Percentiles rank a stretch among this genome's conserved stretches.
Conservation (phyloP, 495 filamentous ascomycete species). For the Penicillium coffeae region DNA sequence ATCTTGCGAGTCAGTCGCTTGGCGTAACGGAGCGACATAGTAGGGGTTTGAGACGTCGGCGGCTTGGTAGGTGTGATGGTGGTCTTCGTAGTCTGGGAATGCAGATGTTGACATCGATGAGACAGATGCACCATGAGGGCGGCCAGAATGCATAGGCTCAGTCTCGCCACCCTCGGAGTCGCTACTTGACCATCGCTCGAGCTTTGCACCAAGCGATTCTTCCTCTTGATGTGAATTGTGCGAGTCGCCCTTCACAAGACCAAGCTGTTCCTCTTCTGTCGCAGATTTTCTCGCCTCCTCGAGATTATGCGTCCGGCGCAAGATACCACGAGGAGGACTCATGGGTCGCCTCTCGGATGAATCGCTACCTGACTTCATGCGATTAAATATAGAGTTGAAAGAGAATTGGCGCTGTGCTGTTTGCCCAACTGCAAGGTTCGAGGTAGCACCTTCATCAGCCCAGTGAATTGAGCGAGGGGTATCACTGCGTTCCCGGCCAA, state of each 20-base stretch:
- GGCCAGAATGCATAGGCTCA: constrained; percentile 3
- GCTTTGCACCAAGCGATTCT: constrained; percentile 30
- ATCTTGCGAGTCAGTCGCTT: constrained; percentile 13
- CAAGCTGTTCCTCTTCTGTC: constrained; percentile 86
- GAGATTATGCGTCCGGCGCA: constrained; percentile 45
- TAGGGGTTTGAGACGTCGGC: constrained; percentile 20
- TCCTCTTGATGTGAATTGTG: constrained; percentile 16
- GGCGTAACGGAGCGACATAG: constrained; percentile 16
- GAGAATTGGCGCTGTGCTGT: constrained; percentile 75
- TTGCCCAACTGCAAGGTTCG: constrained; percentile 12
- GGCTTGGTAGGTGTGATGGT: constrained; percentile 16
- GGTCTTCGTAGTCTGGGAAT: constrained; percentile 34
- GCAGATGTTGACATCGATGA: constrained; percentile 32
- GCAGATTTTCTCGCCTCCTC: constrained; percentile 38
- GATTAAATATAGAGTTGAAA: constrained; percentile 76
- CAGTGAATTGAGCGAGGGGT: constrained; percentile 33
- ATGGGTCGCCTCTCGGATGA: constrained; percentile 23
- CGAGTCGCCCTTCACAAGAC: constrained; percentile 76
- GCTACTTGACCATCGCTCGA: constrained; percentile 28
- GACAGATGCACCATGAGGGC: constrained; percentile 25
- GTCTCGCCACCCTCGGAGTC: constrained; percentile 24
- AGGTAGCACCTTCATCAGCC: constrained; percentile 26
- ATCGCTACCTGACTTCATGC: constrained; percentile 36
- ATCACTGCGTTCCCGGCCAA: constrained; percentile 30
- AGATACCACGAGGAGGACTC: constrained; percentile 30